These are phyloP conservation scores for Harringtonia aguacate DNA, from an alignment of 2,329 filamentous ascomycete genomes.

Conservation along the genomic window DNA sequence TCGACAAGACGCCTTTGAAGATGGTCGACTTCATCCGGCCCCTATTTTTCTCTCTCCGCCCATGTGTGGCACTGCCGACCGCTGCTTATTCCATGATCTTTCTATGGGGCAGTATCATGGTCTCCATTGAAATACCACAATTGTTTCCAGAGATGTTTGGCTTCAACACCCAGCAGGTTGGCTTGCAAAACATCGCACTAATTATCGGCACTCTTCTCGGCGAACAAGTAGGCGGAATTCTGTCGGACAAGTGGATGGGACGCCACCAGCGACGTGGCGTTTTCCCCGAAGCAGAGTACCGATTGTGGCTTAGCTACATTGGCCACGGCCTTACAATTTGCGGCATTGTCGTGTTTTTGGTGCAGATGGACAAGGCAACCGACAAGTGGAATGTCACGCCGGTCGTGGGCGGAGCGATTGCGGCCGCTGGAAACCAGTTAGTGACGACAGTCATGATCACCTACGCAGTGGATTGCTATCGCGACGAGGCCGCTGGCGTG, in stretches of 20 bases:
- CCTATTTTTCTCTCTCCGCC: slow-evolving; percentile 27
- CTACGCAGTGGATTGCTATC: slow-evolving; percentile 48
- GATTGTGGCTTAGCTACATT: slow-evolving; percentile 46
- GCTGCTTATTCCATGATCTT: slow-evolving; percentile 47
- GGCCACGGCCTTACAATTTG: slow-evolving; percentile 38
- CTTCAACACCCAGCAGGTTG: slow-evolving; percentile 46
- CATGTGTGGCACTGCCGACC: slow-evolving; percentile 38
- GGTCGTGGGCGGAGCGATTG: slow-evolving; percentile 39
- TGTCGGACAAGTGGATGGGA: slow-evolving; percentile 43
- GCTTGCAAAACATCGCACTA: slow-evolving; percentile 45
- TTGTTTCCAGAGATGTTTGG: slow-evolving; percentile 43
- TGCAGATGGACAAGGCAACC: slow-evolving; percentile 21
- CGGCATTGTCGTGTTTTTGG: slow-evolving; percentile 42
- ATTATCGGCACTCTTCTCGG: slow-evolving; percentile 47
- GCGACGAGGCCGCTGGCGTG: slow-evolving; percentile 39
- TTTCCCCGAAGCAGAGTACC: slow-evolving; percentile 34
- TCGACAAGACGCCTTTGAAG: slow-evolving; percentile 39
- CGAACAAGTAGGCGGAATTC: slow-evolving; percentile 43
- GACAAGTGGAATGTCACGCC: slow-evolving; percentile 43
- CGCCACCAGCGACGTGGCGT: slow-evolving; percentile 20
- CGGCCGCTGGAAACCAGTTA: slow-evolving; percentile 46
- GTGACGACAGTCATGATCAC: slow-evolving; percentile 50
- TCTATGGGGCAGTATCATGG: slow-evolving; percentile 39
- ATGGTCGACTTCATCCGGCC: slow-evolving; percentile 41
- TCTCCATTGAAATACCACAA: slow-evolving; percentile 49